Evolutionary conservation across 2,329 filamentous ascomycete species (phyloP), one percentile per base, ranked within the genome.

Genomic region (Lomentospora prolificans): DNA sequence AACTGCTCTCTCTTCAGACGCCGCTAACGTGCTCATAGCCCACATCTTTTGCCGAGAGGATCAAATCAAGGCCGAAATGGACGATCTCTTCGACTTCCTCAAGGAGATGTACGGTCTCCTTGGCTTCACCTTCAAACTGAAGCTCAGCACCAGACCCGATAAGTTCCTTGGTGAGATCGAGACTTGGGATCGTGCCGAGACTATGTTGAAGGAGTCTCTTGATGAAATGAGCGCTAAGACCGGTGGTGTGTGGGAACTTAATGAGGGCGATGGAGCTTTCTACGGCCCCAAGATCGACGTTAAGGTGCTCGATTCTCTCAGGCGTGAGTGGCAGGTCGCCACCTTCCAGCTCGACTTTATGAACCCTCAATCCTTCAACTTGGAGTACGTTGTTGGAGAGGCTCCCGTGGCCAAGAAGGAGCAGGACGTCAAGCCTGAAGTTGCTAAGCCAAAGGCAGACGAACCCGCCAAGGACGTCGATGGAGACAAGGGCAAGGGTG

Each of bases 211-310:
- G 65, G 78, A 85, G 58, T 89, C 91, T 17, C 78, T 99, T 51
- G 81, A 94, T 61, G 79, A 85, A 60, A 97, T 96, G 70, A 79
- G 82, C 57, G 72, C 72, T 19, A 69, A 70, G 57, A 70, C 70
- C 33, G 81, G 85, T 58, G 79, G 84, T 31, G 76, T 84, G 60
- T 99, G 94, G 94, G 87, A 89, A 69, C 77, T 96, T 53, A 96
- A 97, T 71, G 87, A 90, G 58, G 94, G 92, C 57, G 94, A 99
- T 64, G 94, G 94, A 67, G 94, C 94, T 55, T 99, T 97, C 74
- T 99, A 99, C 70, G 94, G 94, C 1, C 94, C 94, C 53, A 99
- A 99, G 81, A 96, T 97, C 64, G 94, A 99, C 65, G 94, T 99
- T 66, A 95, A 89, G 59, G 91, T 99, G 65, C 86, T 60, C 51